Evolutionary conservation across 495 filamentous ascomycete species (phyloP), one percentile per base, ranked within the genome.

Genomic region (Tuber indicum): DNA sequence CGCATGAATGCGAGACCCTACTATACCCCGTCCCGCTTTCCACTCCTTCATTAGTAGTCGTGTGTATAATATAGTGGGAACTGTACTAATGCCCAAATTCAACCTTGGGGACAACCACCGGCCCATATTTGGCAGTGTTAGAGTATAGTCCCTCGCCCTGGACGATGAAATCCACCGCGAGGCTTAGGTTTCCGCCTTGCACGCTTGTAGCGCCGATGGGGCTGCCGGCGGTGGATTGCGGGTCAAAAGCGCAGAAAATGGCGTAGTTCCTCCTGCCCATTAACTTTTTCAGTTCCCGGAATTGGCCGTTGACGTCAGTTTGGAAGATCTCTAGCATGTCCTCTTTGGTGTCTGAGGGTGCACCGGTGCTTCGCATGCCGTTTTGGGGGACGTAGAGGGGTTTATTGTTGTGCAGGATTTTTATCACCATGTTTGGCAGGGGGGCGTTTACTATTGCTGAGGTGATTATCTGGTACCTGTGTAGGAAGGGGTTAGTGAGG

Each of bases 311-410:
- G 26, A 95, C 92, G 81, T 99, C 96, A 12, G 88, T 91, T 83
- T 94, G 91, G 88, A 99, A 99, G 79, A 99, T 93, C 86, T 99
- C 96, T 91, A 98, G 94, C 96, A 99, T 99, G 84, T 99, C 96
- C 85, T 99, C 96, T 84, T 99, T 99, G 52, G 96, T 99, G 83
- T 99, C 96, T 39, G 86, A 87, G n/a, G 88, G 84, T 71, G 87
- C 84, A 81, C 91, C 86, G 3, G 87, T 89, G 32, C 90, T 92
- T 78, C 93, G 91, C 83, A 96, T 92, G 32, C 96, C 96, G 85
- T 99, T 99, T 70, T 88, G 88, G 2, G 96, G 96, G 45, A 99
- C 86, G 84, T 98, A 99, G 45, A 98, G 89, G 10, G 91, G 88
- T 83, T 94, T 96, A 86, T 92, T 93, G 87, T 90, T 91, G 87